These are phyloP conservation scores for Coemansia sp. DNA, from an alignment of 192 early-diverging fungal species.

Conservation along the genomic window DNA sequence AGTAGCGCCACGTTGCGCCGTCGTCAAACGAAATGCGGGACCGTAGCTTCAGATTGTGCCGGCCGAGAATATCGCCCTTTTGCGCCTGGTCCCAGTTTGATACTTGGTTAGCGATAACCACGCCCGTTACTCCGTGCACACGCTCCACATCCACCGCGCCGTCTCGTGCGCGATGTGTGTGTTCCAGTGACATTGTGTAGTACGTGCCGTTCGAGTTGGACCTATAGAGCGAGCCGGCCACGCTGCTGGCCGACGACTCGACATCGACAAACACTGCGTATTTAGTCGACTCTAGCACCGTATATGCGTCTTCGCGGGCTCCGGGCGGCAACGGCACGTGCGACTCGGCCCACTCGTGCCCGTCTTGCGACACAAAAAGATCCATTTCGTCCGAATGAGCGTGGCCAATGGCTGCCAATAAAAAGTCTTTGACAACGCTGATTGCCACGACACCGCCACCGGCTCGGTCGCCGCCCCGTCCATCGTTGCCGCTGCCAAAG, in stretches of 20 bases:
- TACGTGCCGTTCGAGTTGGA: slow-evolving; percentile 90
- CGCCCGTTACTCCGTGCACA: slow-evolving; percentile 77
- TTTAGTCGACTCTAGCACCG: slow-evolving; percentile 78
- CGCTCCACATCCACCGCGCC: slow-evolving; percentile 92
- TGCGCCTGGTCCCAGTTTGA: slow-evolving; percentile 66
- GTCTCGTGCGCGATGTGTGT: slow-evolving; percentile 72
- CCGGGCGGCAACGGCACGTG: slow-evolving; percentile 58
- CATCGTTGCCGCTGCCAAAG: slow-evolving; percentile 60
- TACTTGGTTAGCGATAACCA: slow-evolving; percentile 84
- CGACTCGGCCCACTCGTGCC: slow-evolving; percentile 64
- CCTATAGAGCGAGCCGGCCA: slow-evolving; percentile 71
- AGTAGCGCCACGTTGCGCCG: slow-evolving; percentile 71
- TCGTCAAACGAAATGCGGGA: slow-evolving; percentile 86
- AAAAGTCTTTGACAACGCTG: slow-evolving; percentile 66
- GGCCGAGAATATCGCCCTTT: slow-evolving; percentile 42
- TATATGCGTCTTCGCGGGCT: slow-evolving; percentile 71
- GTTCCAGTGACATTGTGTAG: slow-evolving; percentile 74
- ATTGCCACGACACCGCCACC: slow-evolving; percentile 72
- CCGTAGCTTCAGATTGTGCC: slow-evolving; percentile 60
- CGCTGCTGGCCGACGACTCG: slow-evolving; percentile 37
- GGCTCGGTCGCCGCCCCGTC: slow-evolving; percentile 50
- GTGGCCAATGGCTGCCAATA: slow-evolving; percentile 69
- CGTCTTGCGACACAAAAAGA: slow-evolving; percentile 67
- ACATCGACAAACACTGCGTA: slow-evolving; percentile 79
- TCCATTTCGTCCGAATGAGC: slow-evolving; percentile 59